These are phyloP conservation scores for Gnomoniopsis smithogilvyi DNA, from an alignment of 2,329 filamentous ascomycete genomes.

Conservation along the genomic window DNA sequence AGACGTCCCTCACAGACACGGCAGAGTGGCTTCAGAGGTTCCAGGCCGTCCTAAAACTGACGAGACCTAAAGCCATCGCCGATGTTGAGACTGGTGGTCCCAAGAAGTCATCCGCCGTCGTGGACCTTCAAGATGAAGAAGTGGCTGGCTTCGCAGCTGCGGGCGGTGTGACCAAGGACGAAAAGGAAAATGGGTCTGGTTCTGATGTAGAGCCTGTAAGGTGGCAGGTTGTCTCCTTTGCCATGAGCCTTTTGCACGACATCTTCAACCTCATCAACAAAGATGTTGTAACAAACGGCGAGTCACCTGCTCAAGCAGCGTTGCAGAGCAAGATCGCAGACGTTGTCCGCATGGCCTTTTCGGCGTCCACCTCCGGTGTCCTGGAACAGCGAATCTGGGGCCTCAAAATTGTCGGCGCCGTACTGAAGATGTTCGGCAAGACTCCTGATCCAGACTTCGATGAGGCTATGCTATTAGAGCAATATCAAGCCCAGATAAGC, in stretches of 20 bases:
- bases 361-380: conserved; percentile 90
- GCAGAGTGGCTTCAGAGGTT: conserved; percentile 84
- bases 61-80: conserved; percentile 63
- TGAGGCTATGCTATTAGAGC: conserved; percentile 93
- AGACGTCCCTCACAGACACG: conserved; percentile 79
- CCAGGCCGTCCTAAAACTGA: conserved; percentile 86
- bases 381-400: conserved; percentile 88
- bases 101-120: conserved; percentile 47
- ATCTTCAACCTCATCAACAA: conserved; percentile 76
- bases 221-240: conserved; percentile 95
- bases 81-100: conserved; percentile 35
- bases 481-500: conserved; percentile 97
- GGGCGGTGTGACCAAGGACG: conserved; percentile 56
- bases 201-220: conserved; percentile 81
- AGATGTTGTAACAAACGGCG: conserved; percentile 73
- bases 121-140: conserved; percentile 94
- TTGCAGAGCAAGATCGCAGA: conserved; percentile 84
- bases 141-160: conserved; percentile 92
- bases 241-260: conserved; percentile 83
- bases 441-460: conserved; percentile 95
- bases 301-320: conserved; percentile 72
- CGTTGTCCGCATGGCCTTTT: conserved; percentile 95
- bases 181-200: conserved; percentile 46
- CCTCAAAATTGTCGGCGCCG: conserved; percentile 87
- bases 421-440: conserved; percentile 94